Base-by-base conservation (phyloP, 164 flowering plant species). In the Magnolia sinica region DNA sequence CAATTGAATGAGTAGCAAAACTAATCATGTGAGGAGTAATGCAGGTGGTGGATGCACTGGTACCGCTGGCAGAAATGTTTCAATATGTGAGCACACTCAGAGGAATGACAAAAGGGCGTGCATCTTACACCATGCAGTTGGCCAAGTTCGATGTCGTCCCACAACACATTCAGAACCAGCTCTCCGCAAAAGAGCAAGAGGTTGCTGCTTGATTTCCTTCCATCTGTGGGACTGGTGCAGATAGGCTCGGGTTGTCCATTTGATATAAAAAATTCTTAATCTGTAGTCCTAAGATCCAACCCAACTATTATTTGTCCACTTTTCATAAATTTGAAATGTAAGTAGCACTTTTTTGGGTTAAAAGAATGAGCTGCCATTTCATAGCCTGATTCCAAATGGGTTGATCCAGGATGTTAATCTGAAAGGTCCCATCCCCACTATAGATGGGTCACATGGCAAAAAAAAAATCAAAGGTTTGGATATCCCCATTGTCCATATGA, bases 61-160 rank as follows among this genome's bases (percentile, higher is more conserved):
- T 96, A 78, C 99, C 99, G 6, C 80, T 96, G 61, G 97, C 96
- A 23, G 99, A 96, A 84, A 94, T 96, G 98, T 96, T 96, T 78
- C 97, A 94, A 66, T 94, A 96, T 70, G 98, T 92, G 7, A 96
- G 98, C 74, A 91, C 93, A 50, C 90, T 96, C 23, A 82, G 98
- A 19, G 98, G 98, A 23, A 92, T 92, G 97, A 92, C 98, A 29
- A 94, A 94, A 82, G 98, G 99, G 4, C 91, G 98, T 68, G 98
- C 98, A 76, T 94, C 99, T 68, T 96, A 96, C 86, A 85, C 88
- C 19, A 96, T 96, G 99, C 95, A 91, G 76, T 79, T 96, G 78
- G 95, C 96, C 76, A 89, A 91, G 84, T 96, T 94, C 50, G 98
- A 96, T 71, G 97, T 91, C 18, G 98, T 96, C 29, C 97, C 99